A percentile compares a stretch with the other conserved stretches of the same genome.
Evolutionary conservation across 2,329 filamentous ascomycete species (phyloP).

Genomic region (Monilinia fructicola): DNA sequence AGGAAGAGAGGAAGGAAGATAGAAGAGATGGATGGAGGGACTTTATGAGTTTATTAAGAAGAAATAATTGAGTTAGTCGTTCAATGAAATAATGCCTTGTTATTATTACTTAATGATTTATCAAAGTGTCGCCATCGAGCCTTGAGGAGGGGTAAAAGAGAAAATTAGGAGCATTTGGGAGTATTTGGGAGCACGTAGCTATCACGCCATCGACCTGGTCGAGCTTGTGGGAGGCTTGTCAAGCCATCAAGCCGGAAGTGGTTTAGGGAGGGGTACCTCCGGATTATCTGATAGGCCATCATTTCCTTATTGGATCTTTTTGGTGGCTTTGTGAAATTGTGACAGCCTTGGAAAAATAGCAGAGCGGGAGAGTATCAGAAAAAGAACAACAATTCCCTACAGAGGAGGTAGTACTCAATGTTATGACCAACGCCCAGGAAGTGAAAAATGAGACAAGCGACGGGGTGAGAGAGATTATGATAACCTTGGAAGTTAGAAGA

Average conservation of each 20-base stretch:
- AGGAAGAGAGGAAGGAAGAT: neutral
- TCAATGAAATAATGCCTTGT: neutral
- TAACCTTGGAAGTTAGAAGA: too few species aligned
- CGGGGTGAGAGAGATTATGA: too few species aligned
- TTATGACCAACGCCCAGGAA: too few species aligned
- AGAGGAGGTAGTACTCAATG: too few species aligned
- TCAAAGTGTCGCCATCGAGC: constrained; percentile 20
- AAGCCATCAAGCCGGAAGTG: neutral
- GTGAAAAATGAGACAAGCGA: too few species aligned
- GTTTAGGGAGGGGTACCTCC: constrained; percentile 22
- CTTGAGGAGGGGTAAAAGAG: constrained; percentile 2
- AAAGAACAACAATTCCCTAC: too few species aligned
- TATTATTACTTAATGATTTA: constrained; percentile 18
- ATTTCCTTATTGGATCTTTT: neutral
- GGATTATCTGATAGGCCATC: constrained; percentile 7
- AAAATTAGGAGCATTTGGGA: neutral
- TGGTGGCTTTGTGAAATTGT: constrained; percentile 10
- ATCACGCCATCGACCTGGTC: constrained; percentile 22
- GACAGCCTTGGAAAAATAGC: neutral
- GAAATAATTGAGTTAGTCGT: neutral
- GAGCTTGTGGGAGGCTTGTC: constrained; percentile 4
- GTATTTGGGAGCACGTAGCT: constrained; percentile 8
- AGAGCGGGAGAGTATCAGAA: neutral
- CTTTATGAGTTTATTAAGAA: neutral
- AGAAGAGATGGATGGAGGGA: neutral